These are phyloP conservation scores for Rhizopogon vinicolor DNA, from an alignment of 768 basidiomycete genomes.

Conservation along the genomic window DNA sequence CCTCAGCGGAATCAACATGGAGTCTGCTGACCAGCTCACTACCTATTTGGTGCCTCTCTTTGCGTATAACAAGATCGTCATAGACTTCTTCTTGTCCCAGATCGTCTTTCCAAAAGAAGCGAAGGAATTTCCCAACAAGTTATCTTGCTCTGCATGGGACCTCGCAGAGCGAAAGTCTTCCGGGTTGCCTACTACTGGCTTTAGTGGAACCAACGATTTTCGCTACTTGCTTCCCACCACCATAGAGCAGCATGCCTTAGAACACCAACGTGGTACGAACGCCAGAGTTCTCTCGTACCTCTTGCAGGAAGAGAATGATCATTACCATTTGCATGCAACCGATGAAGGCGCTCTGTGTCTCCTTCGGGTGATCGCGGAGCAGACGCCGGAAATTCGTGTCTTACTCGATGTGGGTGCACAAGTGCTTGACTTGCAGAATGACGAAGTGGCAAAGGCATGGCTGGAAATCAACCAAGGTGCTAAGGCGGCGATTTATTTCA, in stretches of 20 bases:
- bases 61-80: conserved; percentile 28
- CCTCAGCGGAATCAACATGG: conserved; percentile 37
- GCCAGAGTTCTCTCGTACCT: conserved; percentile 30
- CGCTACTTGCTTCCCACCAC: conserved; percentile 18
- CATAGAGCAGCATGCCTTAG: conserved; percentile 25
- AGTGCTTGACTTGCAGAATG: conserved; percentile 44
- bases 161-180: conserved; percentile 33
- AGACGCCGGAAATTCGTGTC: conserved; percentile 34
- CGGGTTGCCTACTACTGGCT: conserved; percentile 37
- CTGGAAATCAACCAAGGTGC: conserved; percentile 14
- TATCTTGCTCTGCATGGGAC: conserved; percentile 52
- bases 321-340: conserved; percentile 19
- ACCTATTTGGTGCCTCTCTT: conserved; percentile 30
- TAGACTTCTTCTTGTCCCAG: conserved; percentile 43
- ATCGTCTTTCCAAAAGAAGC: conserved; percentile 49
- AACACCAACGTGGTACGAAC: conserved; percentile 37
- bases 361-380: conserved; percentile 24
- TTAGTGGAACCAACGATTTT: conserved; percentile 55
- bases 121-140: conserved; percentile 41
- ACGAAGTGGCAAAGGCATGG: conserved; percentile 27
- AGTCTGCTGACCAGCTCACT: conserved; percentile 30
- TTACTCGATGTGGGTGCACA: conserved; percentile 53
- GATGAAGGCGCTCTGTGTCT: conserved; percentile 18
- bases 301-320: conserved; percentile 32
- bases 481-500: conserved; percentile 39